phyloP scores from a whole-genome alignment of 495 filamentous ascomycete genomes.

The Penicillium turbatum region DNA sequence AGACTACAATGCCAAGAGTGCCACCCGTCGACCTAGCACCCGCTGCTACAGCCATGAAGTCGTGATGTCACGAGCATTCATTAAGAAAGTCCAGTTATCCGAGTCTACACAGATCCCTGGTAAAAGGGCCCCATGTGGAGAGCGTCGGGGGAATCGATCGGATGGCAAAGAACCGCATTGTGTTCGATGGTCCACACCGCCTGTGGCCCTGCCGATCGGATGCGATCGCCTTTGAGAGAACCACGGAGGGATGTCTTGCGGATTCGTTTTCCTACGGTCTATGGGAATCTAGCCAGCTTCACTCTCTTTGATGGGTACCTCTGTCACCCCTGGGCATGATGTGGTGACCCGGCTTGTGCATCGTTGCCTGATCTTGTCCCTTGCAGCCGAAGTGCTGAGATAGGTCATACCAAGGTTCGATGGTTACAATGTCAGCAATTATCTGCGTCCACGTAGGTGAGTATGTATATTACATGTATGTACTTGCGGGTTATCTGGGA shows the following conservation, averaged over 20 bases:
- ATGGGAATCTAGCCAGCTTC: not conserved
- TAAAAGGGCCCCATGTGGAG: not conserved
- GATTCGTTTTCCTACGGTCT: not conserved
- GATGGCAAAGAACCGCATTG: not conserved
- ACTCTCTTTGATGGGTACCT: not conserved
- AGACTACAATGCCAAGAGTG: not conserved
- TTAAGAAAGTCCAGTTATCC: not conserved
- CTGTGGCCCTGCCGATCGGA: not conserved
- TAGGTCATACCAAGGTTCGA: not conserved
- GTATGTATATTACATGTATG: not conserved
- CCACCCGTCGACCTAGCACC: not conserved
- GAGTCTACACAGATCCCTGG: not conserved
- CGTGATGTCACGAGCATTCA: not conserved
- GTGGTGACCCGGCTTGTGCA: not conserved
- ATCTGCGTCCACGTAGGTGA: not conserved
- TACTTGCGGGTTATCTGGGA: not conserved
- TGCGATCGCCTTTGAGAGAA: not conserved
- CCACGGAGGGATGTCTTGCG: not conserved
- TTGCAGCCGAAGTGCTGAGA: constrained; percentile 2
- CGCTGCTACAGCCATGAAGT: not conserved
- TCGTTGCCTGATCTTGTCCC: not conserved
- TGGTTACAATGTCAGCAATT: not conserved
- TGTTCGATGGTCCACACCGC: constrained; percentile 2
- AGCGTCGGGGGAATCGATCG: not conserved
- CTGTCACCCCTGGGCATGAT: not conserved